phyloP scores from a whole-genome alignment of 2,329 filamentous ascomycete species.

The Septoria petroselini region DNA sequence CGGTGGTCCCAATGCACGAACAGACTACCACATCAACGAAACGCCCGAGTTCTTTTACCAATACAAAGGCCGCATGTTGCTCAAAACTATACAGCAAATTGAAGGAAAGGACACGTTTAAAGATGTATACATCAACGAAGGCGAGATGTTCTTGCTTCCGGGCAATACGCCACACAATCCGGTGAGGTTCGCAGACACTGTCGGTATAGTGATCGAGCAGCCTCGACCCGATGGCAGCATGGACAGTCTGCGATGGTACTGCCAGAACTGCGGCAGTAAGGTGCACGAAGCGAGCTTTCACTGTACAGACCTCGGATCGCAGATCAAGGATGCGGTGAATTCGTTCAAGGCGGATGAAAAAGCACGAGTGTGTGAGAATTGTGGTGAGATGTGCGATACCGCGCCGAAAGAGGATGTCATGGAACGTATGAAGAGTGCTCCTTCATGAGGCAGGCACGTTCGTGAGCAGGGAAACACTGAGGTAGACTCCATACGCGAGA shows the following conservation, averaged over 20 bases:
- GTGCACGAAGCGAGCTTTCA: conserved; percentile 87
- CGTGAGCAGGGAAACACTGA: no score
- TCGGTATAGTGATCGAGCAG: conserved; percentile 92
- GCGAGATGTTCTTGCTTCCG: conserved; percentile 89
- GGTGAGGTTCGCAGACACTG: conserved; percentile 85
- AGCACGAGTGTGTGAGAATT: conserved; percentile 71
- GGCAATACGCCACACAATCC: conserved; percentile 96
- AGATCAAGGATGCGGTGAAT: conserved; percentile 90
- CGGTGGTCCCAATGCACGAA: conserved; percentile 90
- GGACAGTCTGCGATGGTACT: conserved; percentile 91
- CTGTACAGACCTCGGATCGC: conserved; percentile 84
- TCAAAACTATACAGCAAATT: conserved; percentile 76
- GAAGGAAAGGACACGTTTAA: conserved; percentile 60
- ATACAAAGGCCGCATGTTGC: conserved; percentile 85
- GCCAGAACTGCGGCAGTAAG: conserved; percentile 63
- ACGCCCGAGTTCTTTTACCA: conserved; percentile 99
- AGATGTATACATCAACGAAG: conserved; percentile 86
- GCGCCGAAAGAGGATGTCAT: conserved; percentile 52
- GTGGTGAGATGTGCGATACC: conserved; percentile 71
- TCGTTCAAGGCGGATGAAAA: conserved; percentile 69
- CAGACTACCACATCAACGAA: conserved; percentile 97
- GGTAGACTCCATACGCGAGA: no score
- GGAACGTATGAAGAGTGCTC: conserved; percentile 34
- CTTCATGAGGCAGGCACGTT: conserved; percentile 10
- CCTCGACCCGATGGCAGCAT: conserved; percentile 65